A percentile compares a stretch with the other conserved stretches of the same genome.
Evolutionary conservation across 108 stramenopile genomes (phyloP).

Genomic region (Nitzschia inconspicua): DNA sequence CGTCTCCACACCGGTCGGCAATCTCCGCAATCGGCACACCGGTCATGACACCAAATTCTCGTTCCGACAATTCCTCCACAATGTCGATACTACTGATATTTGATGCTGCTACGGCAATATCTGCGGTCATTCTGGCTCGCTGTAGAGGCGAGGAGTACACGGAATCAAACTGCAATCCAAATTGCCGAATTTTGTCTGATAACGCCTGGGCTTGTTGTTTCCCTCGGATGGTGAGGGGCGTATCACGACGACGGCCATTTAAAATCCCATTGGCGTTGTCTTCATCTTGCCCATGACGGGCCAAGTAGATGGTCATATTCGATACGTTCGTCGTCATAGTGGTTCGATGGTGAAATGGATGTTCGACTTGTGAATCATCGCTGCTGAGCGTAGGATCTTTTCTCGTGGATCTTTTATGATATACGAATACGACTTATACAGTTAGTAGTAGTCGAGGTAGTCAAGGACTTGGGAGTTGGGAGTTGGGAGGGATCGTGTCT

Average conservation of each 20-base stretch:
- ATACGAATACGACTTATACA: no score
- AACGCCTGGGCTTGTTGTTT: slow-evolving; percentile 33
- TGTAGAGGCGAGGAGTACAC: slow-evolving; percentile 48
- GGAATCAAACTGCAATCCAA: slow-evolving; percentile 26
- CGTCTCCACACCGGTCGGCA: slow-evolving; percentile 19
- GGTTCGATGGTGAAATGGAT: no score
- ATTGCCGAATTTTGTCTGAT: slow-evolving; percentile 26
- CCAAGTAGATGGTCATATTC: slow-evolving; percentile 39
- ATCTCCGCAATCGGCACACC: slow-evolving; percentile 40
- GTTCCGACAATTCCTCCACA: slow-evolving; percentile 24
- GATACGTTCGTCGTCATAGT: no score
- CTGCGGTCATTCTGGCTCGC: slow-evolving; percentile 40
- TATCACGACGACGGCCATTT: slow-evolving; percentile 44
- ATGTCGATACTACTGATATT: background rate
- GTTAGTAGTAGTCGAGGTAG: no score
- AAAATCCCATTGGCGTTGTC: slow-evolving; percentile 52
- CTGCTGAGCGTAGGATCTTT: no score
- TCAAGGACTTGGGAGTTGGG: no score
- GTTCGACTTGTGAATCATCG: no score
- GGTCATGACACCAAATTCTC: slow-evolving; percentile 47
- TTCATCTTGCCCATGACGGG: slow-evolving; percentile 47
- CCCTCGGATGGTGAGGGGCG: slow-evolving; percentile 32
- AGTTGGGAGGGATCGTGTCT: no score
- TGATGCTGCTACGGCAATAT: slow-evolving; percentile 20
- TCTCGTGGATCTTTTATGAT: no score